Base-by-base conservation (phyloP, 176 grass and related monocot species). In the Oryza rufipogon region DNA sequence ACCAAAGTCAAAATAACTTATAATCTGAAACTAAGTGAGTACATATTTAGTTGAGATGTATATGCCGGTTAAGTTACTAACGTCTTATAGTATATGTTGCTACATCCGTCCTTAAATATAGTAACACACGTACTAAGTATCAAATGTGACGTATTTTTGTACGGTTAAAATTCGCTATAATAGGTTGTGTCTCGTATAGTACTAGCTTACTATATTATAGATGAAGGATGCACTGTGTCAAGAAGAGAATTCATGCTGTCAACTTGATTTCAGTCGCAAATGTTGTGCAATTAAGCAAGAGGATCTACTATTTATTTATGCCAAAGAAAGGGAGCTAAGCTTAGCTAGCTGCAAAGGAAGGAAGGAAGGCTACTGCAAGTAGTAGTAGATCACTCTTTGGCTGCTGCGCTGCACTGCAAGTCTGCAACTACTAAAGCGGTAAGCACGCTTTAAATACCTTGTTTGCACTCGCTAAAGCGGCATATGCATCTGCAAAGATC, bases 391-490 rank as follows among this genome's bases (percentile, higher is more conserved):
- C 22, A 64, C 17, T 66, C 23, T 20, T 58, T 58, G 54, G 17
- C 54, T 58, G 68, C 39, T 45, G 39, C 20, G 44, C 11, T 71
- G 38, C 42, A 44, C 42, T 44, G 41, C 15, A 13, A 70, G 46
- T 38, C 22, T 64, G 63, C 41, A 66, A 46, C 56, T 49, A n/a
- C 19, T 66, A 83, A 83, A 83, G 81, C 13, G 4, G 60, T 66
- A 75, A 75, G 44, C 71, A 75, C 63, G 22, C 81, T 75, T 84
- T 83, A 42, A 67, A 28, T 67, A 7, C 44, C 81, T 67, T 83
- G 81, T 75, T 75, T 75, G 71, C 81, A 48, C 81, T 75, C 30
- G 71, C 71, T 74, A 75, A 75, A 83, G 81, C 61, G 3, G 60
- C 61, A 66, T 67, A 66, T 67, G 60, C 30, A 75, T 67, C 81